A percentile compares a stretch with the other conserved stretches of the same genome.
These are phyloP conservation scores for apple (Malus domestica) DNA, from an alignment of 306 rosid species.

Conservation along the genomic window DNA sequence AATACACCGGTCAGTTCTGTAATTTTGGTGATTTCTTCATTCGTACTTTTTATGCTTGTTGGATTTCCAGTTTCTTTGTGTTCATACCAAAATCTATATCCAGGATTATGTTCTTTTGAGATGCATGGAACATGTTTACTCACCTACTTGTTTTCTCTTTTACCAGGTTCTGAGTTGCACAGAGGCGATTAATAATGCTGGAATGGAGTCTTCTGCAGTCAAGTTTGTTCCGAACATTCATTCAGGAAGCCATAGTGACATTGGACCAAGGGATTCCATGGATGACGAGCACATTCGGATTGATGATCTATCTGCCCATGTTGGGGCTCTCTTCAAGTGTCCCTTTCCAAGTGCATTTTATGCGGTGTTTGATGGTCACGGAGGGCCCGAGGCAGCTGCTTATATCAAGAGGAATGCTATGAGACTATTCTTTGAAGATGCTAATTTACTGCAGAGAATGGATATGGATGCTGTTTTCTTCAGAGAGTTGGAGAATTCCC, in stretches of 20 bases:
- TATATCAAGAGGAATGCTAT: constrained; percentile 70
- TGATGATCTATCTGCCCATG: constrained; percentile 68
- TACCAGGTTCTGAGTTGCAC: constrained; percentile 52
- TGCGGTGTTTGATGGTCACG: constrained; percentile 93
- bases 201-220: constrained; percentile 34
- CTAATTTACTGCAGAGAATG: constrained; percentile 41
- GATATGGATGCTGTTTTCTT: constrained; percentile 48
- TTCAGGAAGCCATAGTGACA: constrained; percentile 71
- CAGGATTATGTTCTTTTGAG: not conserved
- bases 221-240: constrained; percentile 56
- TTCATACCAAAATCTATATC: not conserved
- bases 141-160: not conserved
- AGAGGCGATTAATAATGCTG: constrained; percentile 35
- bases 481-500: constrained; percentile 59
- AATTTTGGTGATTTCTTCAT: not conserved
- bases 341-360: constrained; percentile 65
- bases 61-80: not conserved
- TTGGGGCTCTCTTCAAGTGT: constrained; percentile 43
- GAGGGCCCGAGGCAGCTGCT: constrained; percentile 84
- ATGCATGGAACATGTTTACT: not conserved
- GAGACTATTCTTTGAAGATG: constrained; percentile 74
- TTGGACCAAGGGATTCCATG: constrained; percentile 69
- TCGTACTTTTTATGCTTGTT: not conserved
- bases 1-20: not conserved
- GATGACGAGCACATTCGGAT: constrained; percentile 81